Percentiles rank a stretch among this genome's conserved stretches.
Conservation (phyloP, 495 filamentous ascomycete genomes). For the Penicillium pancosmium region DNA sequence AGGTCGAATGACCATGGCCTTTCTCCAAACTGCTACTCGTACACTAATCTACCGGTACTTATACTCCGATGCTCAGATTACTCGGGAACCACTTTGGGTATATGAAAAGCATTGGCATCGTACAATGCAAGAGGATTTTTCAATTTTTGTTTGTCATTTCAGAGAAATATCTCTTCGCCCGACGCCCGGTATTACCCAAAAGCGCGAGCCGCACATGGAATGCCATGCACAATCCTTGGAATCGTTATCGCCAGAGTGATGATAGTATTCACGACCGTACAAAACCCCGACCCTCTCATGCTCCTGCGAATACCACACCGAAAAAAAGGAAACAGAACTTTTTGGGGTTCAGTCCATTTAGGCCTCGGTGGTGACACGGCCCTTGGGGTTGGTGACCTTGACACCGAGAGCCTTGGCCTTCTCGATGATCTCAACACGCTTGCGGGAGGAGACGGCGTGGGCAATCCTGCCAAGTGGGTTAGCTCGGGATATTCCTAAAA, state of each 20-base stretch:
- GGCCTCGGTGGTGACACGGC: slow-evolving; percentile 95
- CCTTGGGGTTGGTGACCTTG: slow-evolving; percentile 99
- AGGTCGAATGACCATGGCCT: background rate
- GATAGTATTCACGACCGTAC: slow-evolving; percentile 32
- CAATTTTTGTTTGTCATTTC: slow-evolving; percentile 42
- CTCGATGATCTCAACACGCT: slow-evolving; percentile 95
- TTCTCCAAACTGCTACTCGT: background rate
- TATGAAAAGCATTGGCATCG: background rate
- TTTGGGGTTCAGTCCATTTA: slow-evolving; percentile 57
- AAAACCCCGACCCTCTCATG: slow-evolving; percentile 34
- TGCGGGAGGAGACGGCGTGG: slow-evolving; percentile 95
- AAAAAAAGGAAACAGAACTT: slow-evolving; percentile 35
- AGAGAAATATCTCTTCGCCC: slow-evolving; percentile 36
- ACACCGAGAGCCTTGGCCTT: slow-evolving; percentile 95
- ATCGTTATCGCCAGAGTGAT: slow-evolving; percentile 39
- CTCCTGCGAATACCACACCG: slow-evolving; percentile 28
- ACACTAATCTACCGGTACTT: background rate
- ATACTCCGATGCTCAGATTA: background rate
- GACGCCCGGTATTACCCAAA: slow-evolving; percentile 30
- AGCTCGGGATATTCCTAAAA: background rate
- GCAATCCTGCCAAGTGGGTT: slow-evolving; percentile 70
- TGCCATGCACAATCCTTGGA: slow-evolving; percentile 40
- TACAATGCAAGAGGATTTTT: slow-evolving; percentile 25
- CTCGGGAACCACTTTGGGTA: background rate
- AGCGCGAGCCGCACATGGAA: slow-evolving; percentile 34